Base-by-base conservation (phyloP, 129 eudicot genomes). In the Escallonia herrerae region DNA sequence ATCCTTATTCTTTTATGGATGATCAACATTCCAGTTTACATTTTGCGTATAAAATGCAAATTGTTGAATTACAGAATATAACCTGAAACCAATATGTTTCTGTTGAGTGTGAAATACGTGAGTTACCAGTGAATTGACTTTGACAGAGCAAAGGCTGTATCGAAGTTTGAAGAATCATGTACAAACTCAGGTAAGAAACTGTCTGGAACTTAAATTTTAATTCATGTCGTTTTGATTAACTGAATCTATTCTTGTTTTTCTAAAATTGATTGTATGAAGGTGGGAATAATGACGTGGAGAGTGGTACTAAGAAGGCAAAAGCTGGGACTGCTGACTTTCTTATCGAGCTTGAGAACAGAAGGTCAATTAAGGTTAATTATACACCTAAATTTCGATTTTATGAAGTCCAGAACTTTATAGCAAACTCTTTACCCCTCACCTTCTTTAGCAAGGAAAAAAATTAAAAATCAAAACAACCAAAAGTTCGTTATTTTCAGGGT, bases 281-380 rank as follows among this genome's bases (percentile, higher is more conserved):
- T 15, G 66, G n/a, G 45, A 79, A 12, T 12, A 53, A 69, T 54
- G 81, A 82, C 66, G 43, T 72, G 49, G 97, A 84, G 70, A 65
- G 65, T 64, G 94, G 83, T 58, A 49, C 33, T 56, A 75, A 66
- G 76, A 87, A 84, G 69, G 83, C 90, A 12, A 80, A 82, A 72
- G 77, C 77, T 54, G 97, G 97, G 60, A 84, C 94, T 6, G 90
- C 95, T 15, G 59, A 39, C 68, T 87, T 72, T 73, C 91, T 91
- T 43, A 60, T 91, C 40, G 94, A 87, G 59, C 86, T 91, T 38
- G 97, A 91, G 75, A 77, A 76, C 72, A 81, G 56, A 63, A 74
- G 97, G 51, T 78, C 97, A 53, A 87, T 91, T 42, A 91, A 91
- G 97, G 97, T 91, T 53, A 15, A 70, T 44, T 38, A 43, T 5